Percentiles rank a stretch among this genome's conserved stretches.
Evolutionary conservation across 1,284 basidiomycete species (phyloP).

Genomic region (Tilletia horrida): DNA sequence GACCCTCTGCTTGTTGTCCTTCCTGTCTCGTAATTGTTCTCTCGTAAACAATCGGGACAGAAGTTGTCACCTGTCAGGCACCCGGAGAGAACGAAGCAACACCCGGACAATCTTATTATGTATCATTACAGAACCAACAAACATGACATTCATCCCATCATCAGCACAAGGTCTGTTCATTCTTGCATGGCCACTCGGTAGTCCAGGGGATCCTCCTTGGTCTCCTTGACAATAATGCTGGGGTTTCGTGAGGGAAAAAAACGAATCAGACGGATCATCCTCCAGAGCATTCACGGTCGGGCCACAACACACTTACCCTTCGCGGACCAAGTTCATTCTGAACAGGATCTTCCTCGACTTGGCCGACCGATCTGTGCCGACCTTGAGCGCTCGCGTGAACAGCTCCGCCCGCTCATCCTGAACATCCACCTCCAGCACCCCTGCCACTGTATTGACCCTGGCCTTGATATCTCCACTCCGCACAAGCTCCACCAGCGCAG

Average conservation of each 20-base stretch:
- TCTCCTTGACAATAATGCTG: constrained; percentile 13
- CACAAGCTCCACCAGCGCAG: constrained; percentile 69
- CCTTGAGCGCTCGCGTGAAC: constrained; percentile 69
- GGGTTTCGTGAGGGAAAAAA: background rate
- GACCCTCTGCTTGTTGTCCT: too few relatives aligned
- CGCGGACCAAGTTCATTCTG: constrained; percentile 67
- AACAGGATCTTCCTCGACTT: constrained; percentile 71
- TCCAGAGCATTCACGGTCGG: background rate
- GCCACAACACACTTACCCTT: constrained; percentile 25
- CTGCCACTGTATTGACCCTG: constrained; percentile 62
- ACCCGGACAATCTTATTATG: too few relatives aligned
- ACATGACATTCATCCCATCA: background rate
- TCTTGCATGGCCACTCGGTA: background rate
- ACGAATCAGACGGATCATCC: background rate
- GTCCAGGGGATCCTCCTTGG: constrained; percentile 8
- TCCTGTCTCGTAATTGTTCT: too few relatives aligned
- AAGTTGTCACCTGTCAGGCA: too few relatives aligned
- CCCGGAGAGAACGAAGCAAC: too few relatives aligned
- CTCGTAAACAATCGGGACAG: too few relatives aligned
- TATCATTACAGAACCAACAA: too few relatives aligned
- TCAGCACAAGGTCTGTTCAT: too few relatives aligned
- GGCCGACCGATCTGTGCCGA: constrained; percentile 67
- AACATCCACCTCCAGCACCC: constrained; percentile 72
- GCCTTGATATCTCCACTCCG: constrained; percentile 70
- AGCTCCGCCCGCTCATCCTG: constrained; percentile 70